These are phyloP conservation scores for Themeda triandra DNA, from an alignment of 176 grass and related monocot species.

Conservation along the genomic window DNA sequence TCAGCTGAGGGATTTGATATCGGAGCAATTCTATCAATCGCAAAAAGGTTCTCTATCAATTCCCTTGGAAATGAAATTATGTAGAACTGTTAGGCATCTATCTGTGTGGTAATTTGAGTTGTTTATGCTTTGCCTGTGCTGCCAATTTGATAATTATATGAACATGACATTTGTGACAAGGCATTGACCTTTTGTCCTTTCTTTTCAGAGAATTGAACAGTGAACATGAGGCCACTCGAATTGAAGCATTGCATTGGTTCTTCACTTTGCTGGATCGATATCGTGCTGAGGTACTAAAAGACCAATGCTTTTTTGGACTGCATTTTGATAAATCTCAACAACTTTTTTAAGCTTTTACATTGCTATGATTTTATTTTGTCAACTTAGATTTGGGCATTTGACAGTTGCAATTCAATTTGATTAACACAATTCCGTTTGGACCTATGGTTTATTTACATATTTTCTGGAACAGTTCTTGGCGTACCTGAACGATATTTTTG, in stretches of 20 bases:
- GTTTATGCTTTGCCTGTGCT: background rate
- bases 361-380: slow-evolving; percentile 10
- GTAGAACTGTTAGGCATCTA: background rate
- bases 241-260: slow-evolving; percentile 93
- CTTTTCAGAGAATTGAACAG: slow-evolving; percentile 86
- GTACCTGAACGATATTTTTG: slow-evolving; percentile 78
- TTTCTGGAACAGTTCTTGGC: slow-evolving; percentile 74
- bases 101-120: background rate
- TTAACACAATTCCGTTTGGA: background rate
- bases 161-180: slow-evolving; percentile 1
- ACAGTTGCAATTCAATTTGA: slow-evolving; percentile 10
- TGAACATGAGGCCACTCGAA: slow-evolving; percentile 85
- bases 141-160: background rate
- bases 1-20: slow-evolving; percentile 94
- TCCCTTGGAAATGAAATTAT: background rate
- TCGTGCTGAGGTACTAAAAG: slow-evolving; percentile 67
- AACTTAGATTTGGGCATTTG: slow-evolving; percentile 1
- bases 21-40: slow-evolving; percentile 75
- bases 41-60: slow-evolving; percentile 64
- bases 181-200: background rate
- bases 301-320: background rate
- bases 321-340: background rate
- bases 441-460: slow-evolving; percentile 28
- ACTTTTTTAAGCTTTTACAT: slow-evolving; percentile 8
- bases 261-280: slow-evolving; percentile 61